Base-by-base conservation (phyloP, 2,329 filamentous ascomycete species). In the Teratosphaeria nubilosa region DNA sequence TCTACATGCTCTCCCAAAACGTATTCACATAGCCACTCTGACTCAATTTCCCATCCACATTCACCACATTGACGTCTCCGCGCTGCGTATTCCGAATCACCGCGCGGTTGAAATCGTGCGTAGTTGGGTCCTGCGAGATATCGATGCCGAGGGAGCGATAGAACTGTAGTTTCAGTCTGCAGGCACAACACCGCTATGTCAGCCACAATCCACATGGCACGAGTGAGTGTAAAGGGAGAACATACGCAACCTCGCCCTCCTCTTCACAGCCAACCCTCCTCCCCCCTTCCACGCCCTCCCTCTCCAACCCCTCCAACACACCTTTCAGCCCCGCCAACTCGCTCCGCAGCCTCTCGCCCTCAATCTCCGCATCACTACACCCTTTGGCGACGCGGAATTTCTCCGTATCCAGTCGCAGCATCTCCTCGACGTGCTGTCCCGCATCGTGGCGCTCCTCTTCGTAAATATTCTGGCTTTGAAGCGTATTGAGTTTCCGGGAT, bases 331-430 rank as follows among this genome's bases (percentile, higher is more conserved):
- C 84, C 14, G 86, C 87, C 5, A 90, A 76, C 73, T 95, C 89
- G 5, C 84, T 83, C 58, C 88, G 85, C 52, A 97, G 77, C n/a
- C 92, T 82, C 78, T 97, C 92, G n/a, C 88, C 88, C 76, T 99
- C 94, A 69, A 92, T 91, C 77, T 96, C 91, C 6, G 94, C 79
- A 71, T 97, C 92, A 1, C 84, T 87, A 0, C 89, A 90, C 16
- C 88, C 85, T 74, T 97, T 97, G n/a, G 92, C 92, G 58, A 90
- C 86, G 65, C 91, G 86, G 76, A 97, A 97, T 71, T 96, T 96
- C 66, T 91, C 86, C 1, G 90, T 95, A 74, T 97, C 92, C 61
- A 96, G 85, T 48, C 87, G 83, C 22, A 94, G 81, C 62, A 97
- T 96, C 69, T 89, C 84, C 37, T 85, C 85, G 5, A 91, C 90